phyloP scores from a whole-genome alignment of 164 flowering plant genomes.

The Kalanchoe fedtschenkoi region DNA sequence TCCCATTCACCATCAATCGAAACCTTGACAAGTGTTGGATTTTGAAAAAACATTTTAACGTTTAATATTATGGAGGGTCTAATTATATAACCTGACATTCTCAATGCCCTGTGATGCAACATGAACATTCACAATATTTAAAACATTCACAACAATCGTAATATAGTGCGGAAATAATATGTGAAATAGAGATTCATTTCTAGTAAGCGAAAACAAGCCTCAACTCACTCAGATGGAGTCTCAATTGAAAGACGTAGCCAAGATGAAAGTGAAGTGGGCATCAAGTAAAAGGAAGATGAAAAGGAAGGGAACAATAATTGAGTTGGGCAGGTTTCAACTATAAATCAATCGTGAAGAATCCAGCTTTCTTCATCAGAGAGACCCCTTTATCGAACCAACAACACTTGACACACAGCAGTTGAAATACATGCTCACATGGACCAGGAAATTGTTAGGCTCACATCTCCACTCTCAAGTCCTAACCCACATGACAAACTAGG shows the following conservation, averaged over 20 bases:
- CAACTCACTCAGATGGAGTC: background rate
- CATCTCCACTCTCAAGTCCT: background rate
- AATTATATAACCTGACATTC: too few species aligned
- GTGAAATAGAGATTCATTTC: background rate
- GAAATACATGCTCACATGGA: background rate
- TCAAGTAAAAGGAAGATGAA: background rate
- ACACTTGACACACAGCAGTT: background rate
- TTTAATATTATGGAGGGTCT: too few species aligned
- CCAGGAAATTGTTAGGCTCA: slow-evolving; percentile 2
- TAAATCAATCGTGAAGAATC: background rate
- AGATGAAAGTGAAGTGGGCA: background rate
- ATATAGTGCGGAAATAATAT: too few species aligned
- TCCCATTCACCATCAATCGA: too few species aligned
- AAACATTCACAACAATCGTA: too few species aligned
- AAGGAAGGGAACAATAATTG: slow-evolving; percentile 1
- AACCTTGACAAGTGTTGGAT: too few species aligned
- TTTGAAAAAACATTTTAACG: too few species aligned
- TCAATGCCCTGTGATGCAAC: too few species aligned
- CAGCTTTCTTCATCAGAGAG: background rate
- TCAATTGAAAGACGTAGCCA: background rate
- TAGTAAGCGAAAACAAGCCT: background rate
- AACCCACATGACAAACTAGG: too few species aligned
- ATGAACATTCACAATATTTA: too few species aligned
- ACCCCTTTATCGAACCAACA: background rate
- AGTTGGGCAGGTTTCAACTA: background rate